Conservation (phyloP, 163 green algal genomes). For the Prototheca cutis region DNA sequence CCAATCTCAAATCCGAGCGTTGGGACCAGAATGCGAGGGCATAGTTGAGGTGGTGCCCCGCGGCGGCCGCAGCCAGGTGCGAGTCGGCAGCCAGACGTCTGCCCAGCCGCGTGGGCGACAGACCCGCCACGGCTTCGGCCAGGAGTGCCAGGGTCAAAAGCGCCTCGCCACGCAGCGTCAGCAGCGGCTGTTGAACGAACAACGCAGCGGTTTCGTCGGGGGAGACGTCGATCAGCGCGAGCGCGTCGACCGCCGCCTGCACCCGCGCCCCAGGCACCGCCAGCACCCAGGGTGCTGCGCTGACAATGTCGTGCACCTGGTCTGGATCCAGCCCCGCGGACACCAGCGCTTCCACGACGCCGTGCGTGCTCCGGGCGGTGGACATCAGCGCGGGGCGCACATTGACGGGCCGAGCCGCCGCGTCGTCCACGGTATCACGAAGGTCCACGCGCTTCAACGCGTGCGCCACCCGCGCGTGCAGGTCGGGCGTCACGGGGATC, state of each 20-base stretch:
- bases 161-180: constrained; percentile 6
- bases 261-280: not conserved
- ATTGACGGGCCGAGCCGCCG: not conserved
- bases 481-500: not conserved
- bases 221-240: constrained; percentile 10
- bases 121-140: too few species aligned
- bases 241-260: not conserved
- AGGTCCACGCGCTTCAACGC: not conserved
- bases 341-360: not conserved
- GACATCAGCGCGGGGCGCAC: not conserved
- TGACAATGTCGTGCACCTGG: not conserved
- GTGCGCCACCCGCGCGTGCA: not conserved
- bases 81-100: too few species aligned
- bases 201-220: not conserved
- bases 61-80: too few species aligned
- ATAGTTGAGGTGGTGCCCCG: too few species aligned
- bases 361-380: not conserved
- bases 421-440: not conserved
- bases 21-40: too few species aligned
- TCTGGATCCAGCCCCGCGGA: not conserved
- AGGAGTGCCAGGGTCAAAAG: too few species aligned
- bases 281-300: constrained; percentile 4
- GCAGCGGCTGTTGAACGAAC: constrained; percentile 4
- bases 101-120: too few species aligned
- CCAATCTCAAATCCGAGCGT: too few species aligned